Conservation (phyloP, 768 basidiomycete genomes). For the Amyloporia xantha region DNA sequence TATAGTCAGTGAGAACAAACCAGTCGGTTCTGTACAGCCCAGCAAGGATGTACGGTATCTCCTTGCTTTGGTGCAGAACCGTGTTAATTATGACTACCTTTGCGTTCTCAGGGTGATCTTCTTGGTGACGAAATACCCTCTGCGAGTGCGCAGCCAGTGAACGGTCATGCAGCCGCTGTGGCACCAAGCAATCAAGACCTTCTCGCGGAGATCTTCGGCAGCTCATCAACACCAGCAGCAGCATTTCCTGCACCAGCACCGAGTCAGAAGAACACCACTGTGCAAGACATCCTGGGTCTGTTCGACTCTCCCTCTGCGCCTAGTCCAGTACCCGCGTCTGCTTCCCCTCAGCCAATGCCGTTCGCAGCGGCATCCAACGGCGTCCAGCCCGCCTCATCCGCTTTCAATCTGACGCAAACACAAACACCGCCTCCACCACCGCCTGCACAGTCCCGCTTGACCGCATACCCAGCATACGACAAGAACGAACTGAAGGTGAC, state of each 20-base stretch:
- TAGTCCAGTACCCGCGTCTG: conserved; percentile 15
- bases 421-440: conserved; percentile 32
- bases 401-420: conserved; percentile 32
- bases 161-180: conserved; percentile 34
- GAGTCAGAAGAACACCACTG: conserved; percentile 46
- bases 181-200: conserved; percentile 74
- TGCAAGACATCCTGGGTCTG: conserved; percentile 88
- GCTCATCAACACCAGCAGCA: conserved; percentile 32
- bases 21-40: conserved; percentile 83
- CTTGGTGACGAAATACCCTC: conserved; percentile 68
- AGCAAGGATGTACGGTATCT: conserved; percentile 62
- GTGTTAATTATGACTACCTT: too few species aligned
- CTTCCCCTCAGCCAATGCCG: conserved; percentile 19
- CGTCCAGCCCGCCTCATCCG: conserved; percentile 18
- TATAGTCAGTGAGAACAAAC: conserved; percentile 90
- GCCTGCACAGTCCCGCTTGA: conserved; percentile 45
- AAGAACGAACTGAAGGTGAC: conserved; percentile 87
- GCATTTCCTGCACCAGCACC: conserved; percentile 35
- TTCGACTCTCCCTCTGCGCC: conserved; percentile 38
- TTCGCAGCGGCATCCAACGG: conserved; percentile 4
- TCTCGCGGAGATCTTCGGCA: conserved; percentile 88
- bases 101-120: conserved; percentile 50
- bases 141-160: conserved; percentile 33
- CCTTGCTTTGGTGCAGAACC: too few species aligned
- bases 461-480: conserved; percentile 83